phyloP scores from a whole-genome alignment of 371 early-diverging fungal genomes.

The Mucor saturninus region DNA sequence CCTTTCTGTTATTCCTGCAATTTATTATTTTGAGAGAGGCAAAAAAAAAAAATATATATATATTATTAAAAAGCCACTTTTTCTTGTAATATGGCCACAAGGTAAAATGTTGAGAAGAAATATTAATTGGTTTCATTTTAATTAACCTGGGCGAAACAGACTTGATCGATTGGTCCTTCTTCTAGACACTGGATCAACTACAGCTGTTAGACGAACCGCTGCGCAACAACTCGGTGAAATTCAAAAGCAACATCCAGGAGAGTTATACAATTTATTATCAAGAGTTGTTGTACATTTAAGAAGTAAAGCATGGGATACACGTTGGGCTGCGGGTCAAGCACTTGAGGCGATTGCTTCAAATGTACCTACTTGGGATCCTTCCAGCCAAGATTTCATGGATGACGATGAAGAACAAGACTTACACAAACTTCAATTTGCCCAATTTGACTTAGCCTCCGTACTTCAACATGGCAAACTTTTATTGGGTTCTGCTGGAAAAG shows the following conservation, averaged over 20 bases:
- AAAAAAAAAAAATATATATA: neutral
- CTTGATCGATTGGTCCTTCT: conserved; percentile 93
- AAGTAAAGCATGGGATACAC: conserved; percentile 93
- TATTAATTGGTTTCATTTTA: neutral
- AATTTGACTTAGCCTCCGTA: conserved; percentile 85
- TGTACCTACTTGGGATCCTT: conserved; percentile 85
- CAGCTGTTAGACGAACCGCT: conserved; percentile 86
- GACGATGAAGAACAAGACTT: conserved; percentile 31
- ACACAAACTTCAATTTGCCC: conserved; percentile 71
- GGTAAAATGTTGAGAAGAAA: conserved; percentile 20
- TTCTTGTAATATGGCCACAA: conserved; percentile 40
- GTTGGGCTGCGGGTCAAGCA: conserved; percentile 93
- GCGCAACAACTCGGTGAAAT: conserved; percentile 95
- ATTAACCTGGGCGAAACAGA: conserved; percentile 42
- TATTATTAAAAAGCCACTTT: conserved; percentile 16
- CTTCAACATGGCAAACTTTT: conserved; percentile 82
- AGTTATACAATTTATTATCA: conserved; percentile 85
- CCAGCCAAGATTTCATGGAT: conserved; percentile 16
- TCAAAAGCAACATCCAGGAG: conserved; percentile 92
- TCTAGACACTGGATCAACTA: conserved; percentile 92
- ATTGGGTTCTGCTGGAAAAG: conserved; percentile 87
- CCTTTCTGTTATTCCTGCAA: conserved; percentile 1
- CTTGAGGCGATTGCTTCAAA: conserved; percentile 89
- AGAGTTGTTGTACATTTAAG: conserved; percentile 87
- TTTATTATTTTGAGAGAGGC: neutral